These are phyloP conservation scores for Monoraphidium neglectum DNA, from an alignment of 139 green algal genomes.

Conservation along the genomic window DNA sequence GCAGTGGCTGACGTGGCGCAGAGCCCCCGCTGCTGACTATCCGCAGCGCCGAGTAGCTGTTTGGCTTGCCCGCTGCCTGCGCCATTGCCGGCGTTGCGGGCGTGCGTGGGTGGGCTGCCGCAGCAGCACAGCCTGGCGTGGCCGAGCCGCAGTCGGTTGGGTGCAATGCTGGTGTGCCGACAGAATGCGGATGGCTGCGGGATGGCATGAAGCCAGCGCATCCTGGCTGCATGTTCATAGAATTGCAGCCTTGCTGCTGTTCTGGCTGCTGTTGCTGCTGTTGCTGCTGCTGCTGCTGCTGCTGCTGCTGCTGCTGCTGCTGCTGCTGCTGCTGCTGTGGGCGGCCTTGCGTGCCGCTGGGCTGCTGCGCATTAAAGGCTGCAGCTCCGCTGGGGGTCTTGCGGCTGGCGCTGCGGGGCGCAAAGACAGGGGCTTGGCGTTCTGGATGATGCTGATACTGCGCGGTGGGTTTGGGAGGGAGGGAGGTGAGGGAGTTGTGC, in stretches of 20 bases:
- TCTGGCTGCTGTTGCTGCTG: background rate
- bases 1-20: too few relatives aligned
- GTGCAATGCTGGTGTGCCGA: too few relatives aligned
- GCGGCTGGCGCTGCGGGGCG: background rate
- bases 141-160: background rate
- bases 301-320: background rate
- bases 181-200: background rate
- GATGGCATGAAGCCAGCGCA: background rate
- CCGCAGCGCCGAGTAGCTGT: too few relatives aligned
- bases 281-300: background rate
- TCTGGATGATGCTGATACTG: background rate
- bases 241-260: background rate
- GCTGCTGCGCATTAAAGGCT: background rate
- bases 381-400: background rate
- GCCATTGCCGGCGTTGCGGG: background rate
- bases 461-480: too few relatives aligned
- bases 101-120: background rate
- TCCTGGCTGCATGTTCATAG: background rate
- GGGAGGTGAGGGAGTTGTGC: too few relatives aligned
- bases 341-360: conserved; percentile 6
- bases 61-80: too few relatives aligned
- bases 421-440: background rate
- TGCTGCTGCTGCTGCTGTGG: background rate
- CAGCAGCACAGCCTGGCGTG: background rate
- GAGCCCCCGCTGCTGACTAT: too few relatives aligned